Evolutionary conservation across 2,329 filamentous ascomycete species (phyloP), one percentile per base, ranked within the genome.

Genomic region (Colletotrichum graminicola): DNA sequence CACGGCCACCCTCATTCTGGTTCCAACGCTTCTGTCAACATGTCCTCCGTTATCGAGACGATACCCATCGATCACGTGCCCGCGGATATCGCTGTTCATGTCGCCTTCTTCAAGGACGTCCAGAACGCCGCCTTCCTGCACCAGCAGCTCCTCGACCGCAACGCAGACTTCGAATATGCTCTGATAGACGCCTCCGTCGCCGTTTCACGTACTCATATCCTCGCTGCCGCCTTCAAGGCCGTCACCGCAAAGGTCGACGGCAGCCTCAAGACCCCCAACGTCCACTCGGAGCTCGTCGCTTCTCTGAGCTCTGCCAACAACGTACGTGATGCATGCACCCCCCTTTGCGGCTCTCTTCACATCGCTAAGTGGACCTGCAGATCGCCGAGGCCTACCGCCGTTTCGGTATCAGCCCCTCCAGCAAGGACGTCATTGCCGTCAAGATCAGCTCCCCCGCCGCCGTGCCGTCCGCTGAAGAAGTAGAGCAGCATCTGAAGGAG

Each of bases 351-450:
- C n/a, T 26, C 7, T 36, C n/a, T 49, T 45, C 34, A 11, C 23
- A 45, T 64, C 23, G 21, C 45, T 57, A 5, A 61, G 62, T 41
- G 16, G 56, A 43, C 62, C 41, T 75, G 8, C 62, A 97, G 94
- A 98, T 99, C 77, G 89, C 94, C 62, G 95, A 98, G 76, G 92
- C 94, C 0, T 98, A 98, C 82, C 92, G 94, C 41, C 91, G 92
- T 65, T 97, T 96, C 78, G 96, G 96, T 59, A 91, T 98, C 69
- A 85, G 88, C 0, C 89, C 93, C 16, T 83, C 85, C 14, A 96
- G 92, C 2, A 91, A 87, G 55, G 82, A 91, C 75, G 82, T 99
- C n/a, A 83, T 98, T 3, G 90, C 93, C 8, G 86, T 98, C 77
- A 98, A 98, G 79, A 86, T 98, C 32, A 87, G 91, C 12, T 85